A percentile compares a stretch with the other conserved stretches of the same genome.
These are phyloP conservation scores for Nicotiana undulata DNA, from an alignment of 257 asterid species.

Conservation along the genomic window DNA sequence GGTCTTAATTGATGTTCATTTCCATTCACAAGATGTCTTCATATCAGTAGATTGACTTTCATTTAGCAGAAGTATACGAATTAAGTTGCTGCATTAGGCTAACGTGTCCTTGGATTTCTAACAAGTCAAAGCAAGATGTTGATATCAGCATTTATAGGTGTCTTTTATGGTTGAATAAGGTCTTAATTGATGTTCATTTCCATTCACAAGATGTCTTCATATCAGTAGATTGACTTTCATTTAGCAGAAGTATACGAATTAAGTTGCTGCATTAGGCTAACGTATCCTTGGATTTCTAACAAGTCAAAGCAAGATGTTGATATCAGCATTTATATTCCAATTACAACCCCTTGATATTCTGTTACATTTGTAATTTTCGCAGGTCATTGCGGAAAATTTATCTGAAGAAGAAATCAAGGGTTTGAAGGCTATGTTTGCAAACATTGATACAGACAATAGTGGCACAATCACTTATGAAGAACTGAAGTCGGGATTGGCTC, in stretches of 20 bases:
- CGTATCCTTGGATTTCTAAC: neutral
- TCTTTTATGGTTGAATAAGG: neutral
- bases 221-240: neutral
- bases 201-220: neutral
- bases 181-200: neutral
- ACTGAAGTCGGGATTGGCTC: slow-evolving; percentile 72
- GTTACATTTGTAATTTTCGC: neutral
- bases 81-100: neutral
- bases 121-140: neutral
- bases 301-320: neutral
- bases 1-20: neutral
- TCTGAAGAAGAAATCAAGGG: slow-evolving; percentile 93
- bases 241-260: neutral
- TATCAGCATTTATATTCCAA: neutral
- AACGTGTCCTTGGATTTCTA: neutral
- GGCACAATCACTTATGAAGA: slow-evolving; percentile 91
- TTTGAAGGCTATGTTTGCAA: slow-evolving; percentile 64
- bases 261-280: neutral
- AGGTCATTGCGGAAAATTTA: slow-evolving; percentile 89
- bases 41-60: neutral
- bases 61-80: neutral
- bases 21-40: neutral
- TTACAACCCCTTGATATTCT: neutral
- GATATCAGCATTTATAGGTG: neutral
- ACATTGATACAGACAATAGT: slow-evolving; percentile 73